Conservation (phyloP, 176 grass and related monocot species). For the Hyparrhenia diplandra region DNA sequence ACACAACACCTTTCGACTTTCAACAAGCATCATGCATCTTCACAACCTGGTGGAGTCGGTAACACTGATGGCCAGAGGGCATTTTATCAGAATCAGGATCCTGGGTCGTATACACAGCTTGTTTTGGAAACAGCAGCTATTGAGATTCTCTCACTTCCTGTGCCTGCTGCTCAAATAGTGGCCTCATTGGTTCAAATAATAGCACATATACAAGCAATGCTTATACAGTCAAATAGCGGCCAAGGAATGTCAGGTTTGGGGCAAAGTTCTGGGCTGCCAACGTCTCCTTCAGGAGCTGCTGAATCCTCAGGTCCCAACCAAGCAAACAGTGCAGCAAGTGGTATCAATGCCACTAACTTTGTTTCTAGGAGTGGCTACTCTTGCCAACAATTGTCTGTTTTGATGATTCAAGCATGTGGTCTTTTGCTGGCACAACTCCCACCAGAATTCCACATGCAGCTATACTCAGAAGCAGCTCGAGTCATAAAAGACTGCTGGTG, state of each 20-base stretch:
- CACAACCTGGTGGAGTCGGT: constrained; percentile 53
- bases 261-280: constrained; percentile 73
- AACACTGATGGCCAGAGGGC: constrained; percentile 69
- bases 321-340: constrained; percentile 48
- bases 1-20: constrained; percentile 38
- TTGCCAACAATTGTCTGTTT: constrained; percentile 74
- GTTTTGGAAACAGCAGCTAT: constrained; percentile 96
- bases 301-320: constrained; percentile 61
- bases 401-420: constrained; percentile 99
- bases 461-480: constrained; percentile 86
- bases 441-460: constrained; percentile 85
- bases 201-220: constrained; percentile 76
- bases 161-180: constrained; percentile 68
- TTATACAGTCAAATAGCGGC: constrained; percentile 75
- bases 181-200: constrained; percentile 89
- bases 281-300: constrained; percentile 60
- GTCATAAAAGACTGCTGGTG: constrained; percentile 99
- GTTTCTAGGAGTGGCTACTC: constrained; percentile 96
- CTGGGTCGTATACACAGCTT: constrained; percentile 94
- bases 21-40: constrained; percentile 57
- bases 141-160: constrained; percentile 92
- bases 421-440: constrained; percentile 93
- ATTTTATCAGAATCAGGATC: constrained; percentile 99
- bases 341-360: constrained; percentile 69
- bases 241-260: constrained; percentile 59